phyloP scores from a whole-genome alignment of 495 filamentous ascomycete genomes.

The Aspergillus ellipticus region DNA sequence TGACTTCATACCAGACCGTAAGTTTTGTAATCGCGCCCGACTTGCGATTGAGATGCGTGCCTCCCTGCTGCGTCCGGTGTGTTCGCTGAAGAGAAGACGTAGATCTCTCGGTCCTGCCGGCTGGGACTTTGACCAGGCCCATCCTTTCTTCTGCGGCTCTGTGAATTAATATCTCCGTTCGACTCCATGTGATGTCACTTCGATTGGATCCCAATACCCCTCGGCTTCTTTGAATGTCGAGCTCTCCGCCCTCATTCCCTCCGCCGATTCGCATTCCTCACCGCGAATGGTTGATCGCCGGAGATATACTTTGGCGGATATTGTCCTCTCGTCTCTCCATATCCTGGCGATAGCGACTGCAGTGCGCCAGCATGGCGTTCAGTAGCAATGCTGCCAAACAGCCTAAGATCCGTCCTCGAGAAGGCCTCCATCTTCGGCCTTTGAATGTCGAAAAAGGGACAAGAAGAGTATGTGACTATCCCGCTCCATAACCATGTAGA shows the following conservation, averaged over 20 bases:
- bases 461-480: constrained; percentile 28
- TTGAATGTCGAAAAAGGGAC: constrained; percentile 35
- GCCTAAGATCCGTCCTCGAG: constrained; percentile 11
- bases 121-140: neutral
- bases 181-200: constrained; percentile 16
- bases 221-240: constrained; percentile 12
- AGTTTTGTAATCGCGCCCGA: neutral
- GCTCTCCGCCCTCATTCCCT: neutral
- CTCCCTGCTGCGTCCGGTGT: neutral
- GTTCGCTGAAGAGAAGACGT: neutral
- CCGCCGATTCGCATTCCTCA: neutral
- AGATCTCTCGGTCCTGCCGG: neutral
- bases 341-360: neutral
- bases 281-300: neutral
- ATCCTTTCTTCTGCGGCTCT: neutral
- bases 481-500: neutral
- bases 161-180: neutral
- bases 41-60: neutral
- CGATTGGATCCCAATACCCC: constrained; percentile 11
- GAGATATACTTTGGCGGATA: neutral
- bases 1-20: constrained; percentile 19
- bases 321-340: neutral
- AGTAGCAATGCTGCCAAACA: constrained; percentile 7
- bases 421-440: constrained; percentile 23
- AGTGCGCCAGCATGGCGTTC: constrained; percentile 23